Conservation (phyloP, 2,329 filamentous ascomycete genomes). For the Setomelanomma holmii region DNA sequence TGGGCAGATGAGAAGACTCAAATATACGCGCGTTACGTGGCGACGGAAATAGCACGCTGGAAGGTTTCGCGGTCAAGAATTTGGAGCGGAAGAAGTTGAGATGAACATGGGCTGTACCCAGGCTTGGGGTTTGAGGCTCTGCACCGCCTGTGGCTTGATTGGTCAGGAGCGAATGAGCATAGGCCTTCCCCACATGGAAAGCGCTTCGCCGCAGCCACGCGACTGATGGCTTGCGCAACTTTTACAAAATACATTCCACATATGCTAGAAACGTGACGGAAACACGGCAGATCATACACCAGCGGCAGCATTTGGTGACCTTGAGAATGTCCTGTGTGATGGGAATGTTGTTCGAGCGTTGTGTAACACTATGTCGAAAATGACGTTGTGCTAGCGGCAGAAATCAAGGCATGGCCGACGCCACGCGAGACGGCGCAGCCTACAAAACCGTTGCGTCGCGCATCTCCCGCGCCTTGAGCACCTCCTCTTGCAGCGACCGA, state of each 20-base stretch:
- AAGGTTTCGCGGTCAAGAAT: neutral
- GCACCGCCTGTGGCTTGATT: slow-evolving; percentile 32
- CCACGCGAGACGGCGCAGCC: slow-evolving; percentile 22
- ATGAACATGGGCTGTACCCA: slow-evolving; percentile 16
- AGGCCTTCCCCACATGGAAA: slow-evolving; percentile 16
- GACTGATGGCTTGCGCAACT: neutral
- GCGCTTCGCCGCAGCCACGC: slow-evolving; percentile 43
- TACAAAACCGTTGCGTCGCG: slow-evolving; percentile 43
- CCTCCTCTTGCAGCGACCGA: slow-evolving; percentile 44
- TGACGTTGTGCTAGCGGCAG: slow-evolving; percentile 30
- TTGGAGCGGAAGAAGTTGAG: slow-evolving; percentile 27
- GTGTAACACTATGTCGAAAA: slow-evolving; percentile 4
- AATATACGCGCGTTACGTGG: slow-evolving; percentile 3
- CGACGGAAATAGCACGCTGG: neutral
- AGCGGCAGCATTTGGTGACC: neutral
- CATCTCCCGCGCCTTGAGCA: slow-evolving; percentile 38
- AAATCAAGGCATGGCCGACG: slow-evolving; percentile 44
- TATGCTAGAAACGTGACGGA: too few relatives aligned
- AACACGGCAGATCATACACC: too few relatives aligned
- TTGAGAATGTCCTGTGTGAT: neutral
- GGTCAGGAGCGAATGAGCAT: slow-evolving; percentile 23
- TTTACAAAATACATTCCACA: too few relatives aligned
- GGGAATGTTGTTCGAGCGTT: neutral
- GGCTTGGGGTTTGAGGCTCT: slow-evolving; percentile 26
- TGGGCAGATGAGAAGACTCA: neutral